Conservation (phyloP, 2,329 filamentous ascomycete species). For the Monilinia vaccinii-corymbosi region DNA sequence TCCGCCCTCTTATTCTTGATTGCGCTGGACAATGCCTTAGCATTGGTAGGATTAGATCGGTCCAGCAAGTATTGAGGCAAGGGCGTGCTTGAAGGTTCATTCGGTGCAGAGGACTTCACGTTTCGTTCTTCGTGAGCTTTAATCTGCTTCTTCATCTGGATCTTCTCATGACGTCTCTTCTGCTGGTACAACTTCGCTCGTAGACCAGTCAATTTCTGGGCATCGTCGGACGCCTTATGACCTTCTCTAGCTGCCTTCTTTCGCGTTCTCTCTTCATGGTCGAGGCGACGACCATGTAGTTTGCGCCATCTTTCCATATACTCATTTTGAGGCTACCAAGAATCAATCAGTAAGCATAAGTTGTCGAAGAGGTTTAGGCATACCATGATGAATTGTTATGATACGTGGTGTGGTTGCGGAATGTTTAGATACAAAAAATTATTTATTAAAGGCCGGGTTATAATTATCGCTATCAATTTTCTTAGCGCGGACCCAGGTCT, state of each 20-base stretch:
- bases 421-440: conserved; percentile 12
- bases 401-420: conserved; percentile 12
- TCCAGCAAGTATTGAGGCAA: conserved; percentile 92
- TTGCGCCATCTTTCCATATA: conserved; percentile 75
- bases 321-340: conserved; percentile 68
- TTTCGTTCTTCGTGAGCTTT: conserved; percentile 92
- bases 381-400: conserved; percentile 18
- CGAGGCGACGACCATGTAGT: conserved; percentile 40
- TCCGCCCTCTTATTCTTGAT: conserved; percentile 95
- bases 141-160: conserved; percentile 93
- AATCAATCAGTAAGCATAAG: conserved; percentile 20
- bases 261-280: conserved; percentile 62
- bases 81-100: conserved; percentile 71
- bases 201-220: conserved; percentile 86
- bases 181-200: conserved; percentile 89
- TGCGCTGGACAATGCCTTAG: conserved; percentile 67
- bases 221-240: conserved; percentile 80
- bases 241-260: conserved; percentile 83
- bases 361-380: conserved; percentile 4
- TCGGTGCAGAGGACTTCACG: conserved; percentile 72
- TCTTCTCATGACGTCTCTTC: conserved; percentile 94
- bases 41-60: conserved; percentile 48
- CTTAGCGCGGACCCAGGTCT: conserved; percentile 3
- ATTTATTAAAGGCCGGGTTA: background rate
- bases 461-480: conserved; percentile 14